These are phyloP conservation scores for Borealophlyctis nickersoniae DNA, from an alignment of 192 early-diverging fungal genomes.

Conservation along the genomic window DNA sequence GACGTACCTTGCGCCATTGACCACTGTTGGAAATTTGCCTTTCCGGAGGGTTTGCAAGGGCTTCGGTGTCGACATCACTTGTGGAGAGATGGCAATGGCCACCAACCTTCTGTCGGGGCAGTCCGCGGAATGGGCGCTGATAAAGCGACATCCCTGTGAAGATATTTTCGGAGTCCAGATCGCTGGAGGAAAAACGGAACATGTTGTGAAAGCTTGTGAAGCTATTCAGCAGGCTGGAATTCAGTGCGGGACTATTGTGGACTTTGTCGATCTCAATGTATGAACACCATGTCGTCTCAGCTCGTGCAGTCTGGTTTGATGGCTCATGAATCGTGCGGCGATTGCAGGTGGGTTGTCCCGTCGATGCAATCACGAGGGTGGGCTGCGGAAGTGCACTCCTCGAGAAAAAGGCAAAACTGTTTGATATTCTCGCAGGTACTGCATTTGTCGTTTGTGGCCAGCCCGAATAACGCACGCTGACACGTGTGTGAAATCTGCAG, in stretches of 20 bases:
- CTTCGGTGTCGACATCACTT: constrained; percentile 94
- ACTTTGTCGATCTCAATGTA: constrained; percentile 95
- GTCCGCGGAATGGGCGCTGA: constrained; percentile 73
- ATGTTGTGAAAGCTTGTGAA: constrained; percentile 64
- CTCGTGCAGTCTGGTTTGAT: too few relatives aligned
- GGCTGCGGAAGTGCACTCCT: constrained; percentile 85
- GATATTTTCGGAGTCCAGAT: constrained; percentile 93
- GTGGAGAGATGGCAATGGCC: constrained; percentile 86
- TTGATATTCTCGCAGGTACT: constrained; percentile 72
- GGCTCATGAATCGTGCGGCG: too few relatives aligned
- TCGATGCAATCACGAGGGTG: constrained; percentile 76
- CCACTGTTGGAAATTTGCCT: constrained; percentile 96
- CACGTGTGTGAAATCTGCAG: too few relatives aligned
- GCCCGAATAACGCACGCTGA: too few relatives aligned
- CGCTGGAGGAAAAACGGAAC: constrained; percentile 59
- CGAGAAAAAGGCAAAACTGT: constrained; percentile 59
- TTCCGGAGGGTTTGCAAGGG: constrained; percentile 92
- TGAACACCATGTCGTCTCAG: too few relatives aligned
- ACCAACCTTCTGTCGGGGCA: constrained; percentile 33
- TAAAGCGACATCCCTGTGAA: constrained; percentile 80
- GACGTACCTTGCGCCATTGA: constrained; percentile 91
- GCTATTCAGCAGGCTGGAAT: constrained; percentile 55
- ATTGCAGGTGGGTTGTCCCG: constrained; percentile 75
- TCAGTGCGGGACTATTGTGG: constrained; percentile 50
- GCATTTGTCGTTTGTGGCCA: too few relatives aligned